Percentiles rank a stretch among this genome's conserved stretches.
These are phyloP conservation scores for Mimosa pudica DNA, from an alignment of 306 rosid species.

Conservation along the genomic window DNA sequence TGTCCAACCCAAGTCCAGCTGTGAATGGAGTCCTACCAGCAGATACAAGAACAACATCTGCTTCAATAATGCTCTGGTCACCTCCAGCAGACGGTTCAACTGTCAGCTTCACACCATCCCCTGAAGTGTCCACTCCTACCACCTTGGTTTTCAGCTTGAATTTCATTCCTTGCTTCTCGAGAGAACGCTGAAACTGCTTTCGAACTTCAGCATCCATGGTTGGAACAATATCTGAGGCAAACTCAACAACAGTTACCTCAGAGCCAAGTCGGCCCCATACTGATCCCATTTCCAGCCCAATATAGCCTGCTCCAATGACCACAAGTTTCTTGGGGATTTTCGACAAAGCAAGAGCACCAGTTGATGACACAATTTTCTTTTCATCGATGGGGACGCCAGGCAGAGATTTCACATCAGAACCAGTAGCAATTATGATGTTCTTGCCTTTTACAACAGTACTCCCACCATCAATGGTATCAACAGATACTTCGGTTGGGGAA, in stretches of 20 bases:
- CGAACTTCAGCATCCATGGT: constrained; percentile 90
- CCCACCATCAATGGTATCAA: constrained; percentile 74
- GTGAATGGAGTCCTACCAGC: constrained; percentile 97
- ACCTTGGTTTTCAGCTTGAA: constrained; percentile 91
- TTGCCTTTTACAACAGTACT: constrained; percentile 86
- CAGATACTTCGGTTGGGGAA: constrained; percentile 92
- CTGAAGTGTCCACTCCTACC: constrained; percentile 83
- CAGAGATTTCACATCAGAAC: constrained; percentile 92
- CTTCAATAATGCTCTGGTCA: constrained; percentile 66
- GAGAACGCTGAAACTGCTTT: constrained; percentile 91
- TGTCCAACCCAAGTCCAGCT: constrained; percentile 77
- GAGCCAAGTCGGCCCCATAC: constrained; percentile 98
- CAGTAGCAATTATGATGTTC: constrained; percentile 89
- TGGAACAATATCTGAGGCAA: constrained; percentile 90
- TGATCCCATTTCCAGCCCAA: constrained; percentile 98
- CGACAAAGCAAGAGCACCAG: constrained; percentile 83
- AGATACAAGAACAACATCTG: constrained; percentile 97
- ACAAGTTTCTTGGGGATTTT: constrained; percentile 90
- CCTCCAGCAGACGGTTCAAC: constrained; percentile 96
- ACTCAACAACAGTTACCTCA: constrained; percentile 92
- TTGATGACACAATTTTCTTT: constrained; percentile 94
- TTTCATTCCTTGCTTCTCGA: constrained; percentile 97
- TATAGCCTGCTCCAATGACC: constrained; percentile 97
- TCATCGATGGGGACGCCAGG: constrained; percentile 92
- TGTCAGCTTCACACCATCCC: constrained; percentile 82